These are phyloP conservation scores for Lichtheimia ornata DNA, from an alignment of 371 early-diverging fungal genomes.

Conservation along the genomic window DNA sequence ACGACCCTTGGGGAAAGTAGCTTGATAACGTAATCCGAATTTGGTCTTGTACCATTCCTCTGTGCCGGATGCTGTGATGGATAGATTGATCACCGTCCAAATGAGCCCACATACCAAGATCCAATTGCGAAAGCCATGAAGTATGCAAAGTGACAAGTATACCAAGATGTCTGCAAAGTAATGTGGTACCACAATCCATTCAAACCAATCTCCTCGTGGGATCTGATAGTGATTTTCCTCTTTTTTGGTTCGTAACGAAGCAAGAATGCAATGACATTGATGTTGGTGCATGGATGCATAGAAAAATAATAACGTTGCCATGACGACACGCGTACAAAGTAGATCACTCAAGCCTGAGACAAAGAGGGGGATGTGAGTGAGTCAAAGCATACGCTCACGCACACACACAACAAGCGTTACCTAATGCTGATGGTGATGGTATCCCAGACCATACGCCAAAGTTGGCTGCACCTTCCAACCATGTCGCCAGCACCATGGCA, in stretches of 20 bases:
- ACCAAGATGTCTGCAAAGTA: slow-evolving; percentile 77
- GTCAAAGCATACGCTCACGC: too few species aligned
- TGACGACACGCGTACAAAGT: neutral
- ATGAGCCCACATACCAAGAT: slow-evolving; percentile 43
- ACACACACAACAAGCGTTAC: too few species aligned
- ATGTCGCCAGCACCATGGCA: slow-evolving; percentile 50
- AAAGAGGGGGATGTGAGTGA: neutral
- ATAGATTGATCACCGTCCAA: slow-evolving; percentile 65
- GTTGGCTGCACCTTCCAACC: slow-evolving; percentile 42
- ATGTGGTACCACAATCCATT: slow-evolving; percentile 67
- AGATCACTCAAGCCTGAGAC: too few species aligned
- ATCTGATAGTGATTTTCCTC: slow-evolving; percentile 42
- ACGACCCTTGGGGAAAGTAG: slow-evolving; percentile 33
- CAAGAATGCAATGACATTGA: slow-evolving; percentile 67
- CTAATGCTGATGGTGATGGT: too few species aligned
- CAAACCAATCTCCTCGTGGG: slow-evolving; percentile 76
- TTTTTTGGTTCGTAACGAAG: slow-evolving; percentile 45
- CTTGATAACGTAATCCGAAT: slow-evolving; percentile 45
- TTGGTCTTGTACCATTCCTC: slow-evolving; percentile 60
- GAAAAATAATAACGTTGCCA: slow-evolving; percentile 30
- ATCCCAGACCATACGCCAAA: slow-evolving; percentile 22
- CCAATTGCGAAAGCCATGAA: slow-evolving; percentile 31
- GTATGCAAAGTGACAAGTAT: slow-evolving; percentile 52
- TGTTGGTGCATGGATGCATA: slow-evolving; percentile 68
- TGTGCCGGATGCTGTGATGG: slow-evolving; percentile 65